phyloP scores from a whole-genome alignment of 225 moss, liverwort and hornwort genomes.

The Pseudisothecium myosuroides region DNA sequence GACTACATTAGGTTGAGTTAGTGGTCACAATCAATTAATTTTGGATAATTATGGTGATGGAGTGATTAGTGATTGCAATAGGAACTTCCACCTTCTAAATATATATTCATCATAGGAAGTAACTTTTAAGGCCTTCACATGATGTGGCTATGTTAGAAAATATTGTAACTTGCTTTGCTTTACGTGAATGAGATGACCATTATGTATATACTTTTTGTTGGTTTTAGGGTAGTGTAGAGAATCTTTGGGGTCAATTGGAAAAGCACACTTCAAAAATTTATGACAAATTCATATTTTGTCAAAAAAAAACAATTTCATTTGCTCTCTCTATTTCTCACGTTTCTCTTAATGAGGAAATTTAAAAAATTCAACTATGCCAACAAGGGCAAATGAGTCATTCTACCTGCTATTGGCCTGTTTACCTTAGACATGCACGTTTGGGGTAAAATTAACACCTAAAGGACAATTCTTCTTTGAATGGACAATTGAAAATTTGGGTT shows the following conservation, averaged over 20 bases:
- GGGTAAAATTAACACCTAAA: no score
- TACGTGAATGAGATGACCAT: background rate
- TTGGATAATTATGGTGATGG: background rate
- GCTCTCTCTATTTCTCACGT: background rate
- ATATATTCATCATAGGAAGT: accelerated
- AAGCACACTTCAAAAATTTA: background rate
- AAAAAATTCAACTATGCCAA: no score
- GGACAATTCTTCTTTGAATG: no score
- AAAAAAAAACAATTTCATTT: background rate
- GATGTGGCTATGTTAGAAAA: accelerated
- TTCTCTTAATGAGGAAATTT: no score
- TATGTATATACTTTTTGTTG: background rate
- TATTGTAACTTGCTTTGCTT: background rate
- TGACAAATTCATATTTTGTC: background rate
- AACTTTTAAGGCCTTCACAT: no score
- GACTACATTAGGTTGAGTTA: background rate
- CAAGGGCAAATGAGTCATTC: accelerated
- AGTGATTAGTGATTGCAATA: background rate
- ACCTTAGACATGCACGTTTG: background rate
- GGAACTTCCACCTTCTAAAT: background rate
- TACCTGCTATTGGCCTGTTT: background rate
- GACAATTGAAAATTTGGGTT: no score
- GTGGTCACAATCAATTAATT: background rate
- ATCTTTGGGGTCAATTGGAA: background rate
- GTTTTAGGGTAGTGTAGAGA: accelerated